Evolutionary conservation across 306 rosid genomes (phyloP).

Genomic region (Clitoria ternatea): DNA sequence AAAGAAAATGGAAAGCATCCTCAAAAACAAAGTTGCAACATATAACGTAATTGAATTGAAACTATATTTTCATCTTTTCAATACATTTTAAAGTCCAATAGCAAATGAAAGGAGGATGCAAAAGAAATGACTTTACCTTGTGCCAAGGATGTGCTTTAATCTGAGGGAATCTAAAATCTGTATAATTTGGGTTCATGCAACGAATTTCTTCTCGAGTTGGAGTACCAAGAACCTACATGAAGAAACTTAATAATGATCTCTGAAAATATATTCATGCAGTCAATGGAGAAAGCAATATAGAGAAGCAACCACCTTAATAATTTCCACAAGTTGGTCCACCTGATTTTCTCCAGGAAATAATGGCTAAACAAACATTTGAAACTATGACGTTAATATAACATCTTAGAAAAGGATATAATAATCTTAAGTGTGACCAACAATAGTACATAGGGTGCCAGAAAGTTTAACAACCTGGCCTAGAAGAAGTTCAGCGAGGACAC

Average conservation of each 20-base stretch:
- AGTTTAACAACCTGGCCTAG: conserved; percentile 60
- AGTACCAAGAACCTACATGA: conserved; percentile 82
- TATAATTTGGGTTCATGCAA: conserved; percentile 84
- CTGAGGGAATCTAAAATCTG: conserved; percentile 88
- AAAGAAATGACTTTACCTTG: conserved; percentile 51
- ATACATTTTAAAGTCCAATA: not conserved
- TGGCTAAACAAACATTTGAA: conserved; percentile 52
- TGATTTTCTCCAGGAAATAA: conserved; percentile 89
- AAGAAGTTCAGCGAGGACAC: conserved; percentile 92
- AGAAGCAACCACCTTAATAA: conserved; percentile 61
- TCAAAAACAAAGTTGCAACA: not conserved
- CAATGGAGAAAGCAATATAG: conserved; percentile 6
- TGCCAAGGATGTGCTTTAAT: conserved; percentile 93
- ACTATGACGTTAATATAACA: conserved; percentile 4
- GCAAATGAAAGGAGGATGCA: not conserved
- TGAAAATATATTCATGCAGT: not conserved
- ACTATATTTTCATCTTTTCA: not conserved
- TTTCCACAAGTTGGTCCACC: conserved; percentile 88
- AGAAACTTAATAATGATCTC: conserved; percentile 13
- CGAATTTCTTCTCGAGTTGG: conserved; percentile 92
- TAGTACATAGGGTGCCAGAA: not conserved
- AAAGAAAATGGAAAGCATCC: not conserved
- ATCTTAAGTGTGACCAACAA: not conserved
- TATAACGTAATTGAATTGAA: not conserved
- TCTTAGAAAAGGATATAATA: not conserved